Base-by-base conservation (phyloP, 257 asterid genomes). In the Nemophila menziesii region DNA sequence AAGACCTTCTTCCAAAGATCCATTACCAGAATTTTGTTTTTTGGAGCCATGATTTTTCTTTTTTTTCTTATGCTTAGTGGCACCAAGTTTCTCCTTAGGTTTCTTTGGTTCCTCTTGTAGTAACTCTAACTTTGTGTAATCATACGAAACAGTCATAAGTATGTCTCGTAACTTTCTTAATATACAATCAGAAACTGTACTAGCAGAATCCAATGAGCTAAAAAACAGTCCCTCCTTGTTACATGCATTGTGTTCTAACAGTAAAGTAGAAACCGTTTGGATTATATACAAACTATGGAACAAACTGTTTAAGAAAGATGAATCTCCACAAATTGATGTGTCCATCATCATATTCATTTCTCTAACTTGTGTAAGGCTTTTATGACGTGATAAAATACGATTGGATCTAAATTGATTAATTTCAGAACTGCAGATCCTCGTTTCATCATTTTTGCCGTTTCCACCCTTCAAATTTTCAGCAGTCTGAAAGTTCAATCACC, bases 51-150 rank as follows among this genome's bases (percentile, higher is more conserved):
- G 69, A 52, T 56, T 79, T 70, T 85, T 90, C 47, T 81, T 78
- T 63, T 73, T 90, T 62, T 81, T 90, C 82, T 80, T 84, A 56
- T 65, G 80, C 59, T 63, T 74, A 58, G 48, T 61, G 24, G 73
- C 41, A 54, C 52, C 76, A 57, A 55, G 62, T 72, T 67, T 79
- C 66, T 77, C 94, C 59, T 72, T 78, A 33, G 51, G 62, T 55
- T 74, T 79, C 62, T 63, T 69, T 40, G 55, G 42, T 61, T 71
- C 93, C 46, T 76, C 96, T 49, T 66, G 87, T 15, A 90, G 79
- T 56, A 90, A 74, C 82, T 90, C 98, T 59, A 67, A 46, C 64
- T 78, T 90, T 47, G 98, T 81, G 63, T 85, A 90, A 67, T 90
- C 94, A 54, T 80, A 94, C 1, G 95, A 90, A 65, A 85, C 52